These are phyloP conservation scores for Penicillium nucicola DNA, from an alignment of 495 filamentous ascomycete genomes.

Conservation along the genomic window DNA sequence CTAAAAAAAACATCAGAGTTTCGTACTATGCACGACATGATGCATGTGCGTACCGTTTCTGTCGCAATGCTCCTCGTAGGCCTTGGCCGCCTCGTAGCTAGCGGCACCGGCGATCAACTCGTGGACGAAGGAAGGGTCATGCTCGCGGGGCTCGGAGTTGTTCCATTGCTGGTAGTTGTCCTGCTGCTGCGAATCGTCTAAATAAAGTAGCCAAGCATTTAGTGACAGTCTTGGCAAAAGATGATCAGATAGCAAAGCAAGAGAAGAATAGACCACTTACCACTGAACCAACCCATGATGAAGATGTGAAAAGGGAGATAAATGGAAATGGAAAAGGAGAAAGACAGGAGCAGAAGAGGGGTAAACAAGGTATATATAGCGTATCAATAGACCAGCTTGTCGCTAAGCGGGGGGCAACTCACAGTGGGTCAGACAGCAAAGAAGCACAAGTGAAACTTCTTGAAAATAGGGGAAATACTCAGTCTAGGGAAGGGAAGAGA, in stretches of 20 bases:
- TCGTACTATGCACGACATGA: background rate
- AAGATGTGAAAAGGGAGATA: background rate
- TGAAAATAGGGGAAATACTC: no score
- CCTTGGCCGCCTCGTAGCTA: conserved; percentile 69
- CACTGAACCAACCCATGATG: conserved; percentile 27
- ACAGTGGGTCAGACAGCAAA: no score
- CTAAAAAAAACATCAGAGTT: conserved; percentile 26
- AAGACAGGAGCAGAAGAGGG: no score
- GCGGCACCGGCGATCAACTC: conserved; percentile 69
- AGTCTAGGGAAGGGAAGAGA: no score
- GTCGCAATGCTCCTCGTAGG: conserved; percentile 64
- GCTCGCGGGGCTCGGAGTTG: conserved; percentile 19
- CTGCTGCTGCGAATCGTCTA: conserved; percentile 28
- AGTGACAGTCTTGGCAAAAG: background rate
- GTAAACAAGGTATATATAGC: no score
- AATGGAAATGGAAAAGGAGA: no score
- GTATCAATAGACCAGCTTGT: no score
- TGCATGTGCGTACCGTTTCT: conserved; percentile 48
- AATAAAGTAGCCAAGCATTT: background rate
- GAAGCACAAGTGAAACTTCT: no score
- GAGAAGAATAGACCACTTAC: no score
- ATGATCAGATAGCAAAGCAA: background rate
- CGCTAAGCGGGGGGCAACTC: no score
- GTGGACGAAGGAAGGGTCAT: conserved; percentile 60
- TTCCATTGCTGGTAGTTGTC: conserved; percentile 49